Evolutionary conservation across 1,139 yeast species (phyloP).

Genomic region (Suhomyces atakaporum): DNA sequence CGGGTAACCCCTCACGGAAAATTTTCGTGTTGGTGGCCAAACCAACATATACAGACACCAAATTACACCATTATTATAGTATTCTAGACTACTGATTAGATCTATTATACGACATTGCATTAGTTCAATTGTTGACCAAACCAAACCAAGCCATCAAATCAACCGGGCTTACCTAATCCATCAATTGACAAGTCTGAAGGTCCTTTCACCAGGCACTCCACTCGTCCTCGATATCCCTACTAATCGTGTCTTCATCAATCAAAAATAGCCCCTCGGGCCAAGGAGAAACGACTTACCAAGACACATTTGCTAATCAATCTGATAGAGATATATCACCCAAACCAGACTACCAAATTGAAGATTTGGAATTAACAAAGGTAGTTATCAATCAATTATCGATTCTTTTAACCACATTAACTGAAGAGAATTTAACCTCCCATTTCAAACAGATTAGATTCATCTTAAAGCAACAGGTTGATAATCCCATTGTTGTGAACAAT

Average conservation of each 20-base stretch:
- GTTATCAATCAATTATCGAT: constrained; percentile 56
- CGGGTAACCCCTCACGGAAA: constrained; percentile 19
- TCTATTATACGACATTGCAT: constrained; percentile 21
- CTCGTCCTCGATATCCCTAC: constrained; percentile 1
- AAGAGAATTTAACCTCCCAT: constrained; percentile 43
- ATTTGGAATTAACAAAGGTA: constrained; percentile 44
- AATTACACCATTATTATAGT: constrained; percentile 8
- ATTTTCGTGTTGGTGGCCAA: constrained; percentile 16
- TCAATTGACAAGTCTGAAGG: constrained; percentile 5
- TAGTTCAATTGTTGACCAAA: constrained; percentile 1
- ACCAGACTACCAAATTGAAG: constrained; percentile 14
- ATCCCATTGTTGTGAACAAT: constrained; percentile 33
- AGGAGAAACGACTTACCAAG: constrained; percentile 9
- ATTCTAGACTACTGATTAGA: constrained; percentile 38
- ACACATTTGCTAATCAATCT: constrained; percentile 6
- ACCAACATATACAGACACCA: too few relatives aligned
- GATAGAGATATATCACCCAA: constrained; percentile 2
- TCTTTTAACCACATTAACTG: constrained; percentile 46
- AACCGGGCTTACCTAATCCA: constrained; percentile 1
- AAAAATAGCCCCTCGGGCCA: constrained; percentile 39
- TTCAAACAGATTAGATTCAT: constrained; percentile 51
- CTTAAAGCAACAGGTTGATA: constrained; percentile 34
- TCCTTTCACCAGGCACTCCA: constrained; percentile 4
- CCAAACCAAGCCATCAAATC: neutral
- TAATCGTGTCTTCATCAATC: constrained; percentile 34